Base-by-base conservation (phyloP, 305 asterid genomes). In the Solanum hybrid region DNA sequence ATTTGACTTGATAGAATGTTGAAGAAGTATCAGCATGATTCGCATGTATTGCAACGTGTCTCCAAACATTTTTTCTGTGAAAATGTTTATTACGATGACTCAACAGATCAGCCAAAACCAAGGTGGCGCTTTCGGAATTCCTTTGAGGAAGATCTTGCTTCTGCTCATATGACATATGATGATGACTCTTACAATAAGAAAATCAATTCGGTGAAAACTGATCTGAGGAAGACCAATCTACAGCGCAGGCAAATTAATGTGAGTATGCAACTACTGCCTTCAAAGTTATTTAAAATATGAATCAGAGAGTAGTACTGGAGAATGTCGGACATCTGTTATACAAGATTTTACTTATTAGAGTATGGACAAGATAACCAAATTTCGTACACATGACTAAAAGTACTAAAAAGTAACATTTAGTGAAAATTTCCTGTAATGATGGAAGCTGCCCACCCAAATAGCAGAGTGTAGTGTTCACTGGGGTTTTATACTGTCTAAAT, bases 61-160 rank as follows among this genome's bases (percentile, higher is more conserved):
- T 88, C 90, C 87, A 88, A 88, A 37, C 33, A 88, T 88, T 88
- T 77, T 77, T 27, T 88, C 87, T 88, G 33, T 22, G 90, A 88
- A 36, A 88, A 77, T 88, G 90, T 88, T 31, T 88, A 77, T 77
- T 51, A 51, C 0, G 87, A 88, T 1, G 82, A 61, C 14, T 88
- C 77, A 78, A 20, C 90, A 13, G 90, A 78, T 61, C 31, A 22
- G 34, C 87, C 90, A 77, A 77, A 31, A 88, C 61, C 39, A 77
- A 77, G 90, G 90, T 88, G 86, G 90, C 90, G 29, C 78, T 31
- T 45, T 12, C 82, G 90, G 86, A 88, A 45, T 78, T 31, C 33
- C 36, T 88, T 31, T 22, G 33, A 65, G 70, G 90, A 31, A 41
- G 78, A 77, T 41, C 27, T 88, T 27, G 38, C 73, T 26, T 75